These are phyloP conservation scores for Zasmidium cellare DNA, from an alignment of 2,329 filamentous ascomycete species.

Conservation along the genomic window DNA sequence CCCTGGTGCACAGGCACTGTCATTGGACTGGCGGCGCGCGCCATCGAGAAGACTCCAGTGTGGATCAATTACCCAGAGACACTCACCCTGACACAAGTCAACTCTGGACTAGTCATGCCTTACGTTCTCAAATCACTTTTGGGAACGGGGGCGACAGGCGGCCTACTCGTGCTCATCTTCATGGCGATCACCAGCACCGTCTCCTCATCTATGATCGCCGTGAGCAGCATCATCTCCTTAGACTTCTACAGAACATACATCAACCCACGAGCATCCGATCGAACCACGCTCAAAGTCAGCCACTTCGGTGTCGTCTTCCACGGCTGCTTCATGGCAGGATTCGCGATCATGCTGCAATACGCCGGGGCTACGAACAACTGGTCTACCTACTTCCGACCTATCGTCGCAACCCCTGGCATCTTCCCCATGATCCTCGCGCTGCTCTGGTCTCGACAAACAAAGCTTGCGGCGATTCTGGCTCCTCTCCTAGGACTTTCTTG, in stretches of 20 bases:
- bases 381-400: constrained; percentile 44
- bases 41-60: constrained; percentile 48
- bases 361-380: constrained; percentile 53
- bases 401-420: constrained; percentile 47
- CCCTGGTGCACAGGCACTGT: constrained; percentile 51
- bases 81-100: constrained; percentile 44
- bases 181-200: constrained; percentile 55
- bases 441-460: constrained; percentile 49
- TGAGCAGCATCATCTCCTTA: constrained; percentile 52
- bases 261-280: constrained; percentile 47
- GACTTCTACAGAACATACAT: constrained; percentile 55
- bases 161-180: constrained; percentile 51
- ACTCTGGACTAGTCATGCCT: constrained; percentile 50
- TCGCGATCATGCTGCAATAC: constrained; percentile 51
- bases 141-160: constrained; percentile 44
- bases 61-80: constrained; percentile 46
- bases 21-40: constrained; percentile 47
- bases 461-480: constrained; percentile 46
- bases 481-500: constrained; percentile 47
- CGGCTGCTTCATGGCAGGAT: constrained; percentile 49
- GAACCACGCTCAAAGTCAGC: constrained; percentile 44
- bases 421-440: constrained; percentile 48
- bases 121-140: constrained; percentile 47
- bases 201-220: constrained; percentile 53
- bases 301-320: constrained; percentile 52